These are phyloP conservation scores for Saccharomyces uvarum DNA, from an alignment of 1,139 yeast genomes.

Conservation along the genomic window DNA sequence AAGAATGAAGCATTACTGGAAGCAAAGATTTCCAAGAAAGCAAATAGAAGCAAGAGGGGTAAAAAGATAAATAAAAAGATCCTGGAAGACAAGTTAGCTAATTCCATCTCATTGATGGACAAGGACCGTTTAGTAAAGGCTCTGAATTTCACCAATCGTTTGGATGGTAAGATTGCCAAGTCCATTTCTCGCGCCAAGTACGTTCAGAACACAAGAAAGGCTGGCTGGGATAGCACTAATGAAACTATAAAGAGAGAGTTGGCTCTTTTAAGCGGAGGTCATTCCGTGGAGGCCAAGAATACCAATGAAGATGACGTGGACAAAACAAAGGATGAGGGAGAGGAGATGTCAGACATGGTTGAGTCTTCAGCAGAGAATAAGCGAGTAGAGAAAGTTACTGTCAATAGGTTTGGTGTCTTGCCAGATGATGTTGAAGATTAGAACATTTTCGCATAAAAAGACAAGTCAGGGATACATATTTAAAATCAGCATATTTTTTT, in stretches of 20 bases:
- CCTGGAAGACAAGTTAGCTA: constrained; percentile 21
- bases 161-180: constrained; percentile 54
- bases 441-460: constrained; percentile 1
- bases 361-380: constrained; percentile 13
- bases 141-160: constrained; percentile 46
- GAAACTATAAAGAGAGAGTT: constrained; percentile 37
- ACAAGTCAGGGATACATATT: background rate
- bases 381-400: constrained; percentile 13
- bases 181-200: constrained; percentile 56
- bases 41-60: constrained; percentile 33
- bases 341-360: constrained; percentile 18
- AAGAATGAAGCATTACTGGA: constrained; percentile 57
- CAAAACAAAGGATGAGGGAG: constrained; percentile 28
- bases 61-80: constrained; percentile 32
- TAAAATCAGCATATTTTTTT: background rate
- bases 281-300: constrained; percentile 2
- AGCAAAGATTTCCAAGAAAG: constrained; percentile 45
- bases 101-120: constrained; percentile 36
- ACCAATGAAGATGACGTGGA: constrained; percentile 15
- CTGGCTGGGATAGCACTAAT: constrained; percentile 69
- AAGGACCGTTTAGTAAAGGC: constrained; percentile 42
- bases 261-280: constrained; percentile 9
- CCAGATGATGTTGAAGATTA: constrained; percentile 44
- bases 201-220: constrained; percentile 54
- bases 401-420: constrained; percentile 42